A percentile compares a stretch with the other conserved stretches of the same genome.
Conservation (phyloP, 1,284 basidiomycete genomes). For the Moesziomyces sp. region DNA sequence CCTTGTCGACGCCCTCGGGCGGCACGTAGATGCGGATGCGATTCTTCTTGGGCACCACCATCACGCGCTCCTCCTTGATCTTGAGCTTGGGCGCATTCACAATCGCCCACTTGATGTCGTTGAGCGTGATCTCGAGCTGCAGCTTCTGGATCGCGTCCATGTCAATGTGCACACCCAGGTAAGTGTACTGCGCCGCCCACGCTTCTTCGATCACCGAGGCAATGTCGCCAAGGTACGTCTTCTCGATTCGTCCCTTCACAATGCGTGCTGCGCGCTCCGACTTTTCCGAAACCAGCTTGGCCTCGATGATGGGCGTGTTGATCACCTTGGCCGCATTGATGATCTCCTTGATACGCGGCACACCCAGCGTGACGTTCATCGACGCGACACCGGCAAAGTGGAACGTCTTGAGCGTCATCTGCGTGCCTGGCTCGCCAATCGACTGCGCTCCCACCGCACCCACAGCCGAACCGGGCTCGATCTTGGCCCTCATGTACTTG, state of each 20-base stretch:
- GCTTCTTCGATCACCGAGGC: constrained; percentile 94
- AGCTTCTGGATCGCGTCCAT: constrained; percentile 87
- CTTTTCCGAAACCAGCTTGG: constrained; percentile 80
- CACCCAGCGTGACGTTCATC: constrained; percentile 99
- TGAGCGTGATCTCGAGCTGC: constrained; percentile 91
- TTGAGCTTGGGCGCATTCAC: constrained; percentile 89
- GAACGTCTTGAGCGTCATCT: constrained; percentile 99
- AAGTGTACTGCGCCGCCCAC: constrained; percentile 91
- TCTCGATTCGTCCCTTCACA: constrained; percentile 95
- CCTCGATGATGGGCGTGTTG: constrained; percentile 98
- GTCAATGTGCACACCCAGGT: constrained; percentile 93
- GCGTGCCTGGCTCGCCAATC: constrained; percentile 98
- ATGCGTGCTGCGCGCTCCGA: constrained; percentile 90
- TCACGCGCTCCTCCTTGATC: constrained; percentile 78
- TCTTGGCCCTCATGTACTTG: constrained; percentile 69
- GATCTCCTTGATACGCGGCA: constrained; percentile 99
- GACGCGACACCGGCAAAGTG: constrained; percentile 99
- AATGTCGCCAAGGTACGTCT: constrained; percentile 92
- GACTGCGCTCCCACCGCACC: constrained; percentile 99
- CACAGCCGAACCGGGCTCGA: constrained; percentile 75
- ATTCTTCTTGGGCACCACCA: constrained; percentile 72
- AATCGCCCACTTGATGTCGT: constrained; percentile 93
- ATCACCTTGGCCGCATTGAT: constrained; percentile 98
- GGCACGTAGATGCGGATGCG: constrained; percentile 81
- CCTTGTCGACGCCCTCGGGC: constrained; percentile 74